Base-by-base conservation (phyloP, 179 eudicot species). In the Heliamphora pulchella region DNA sequence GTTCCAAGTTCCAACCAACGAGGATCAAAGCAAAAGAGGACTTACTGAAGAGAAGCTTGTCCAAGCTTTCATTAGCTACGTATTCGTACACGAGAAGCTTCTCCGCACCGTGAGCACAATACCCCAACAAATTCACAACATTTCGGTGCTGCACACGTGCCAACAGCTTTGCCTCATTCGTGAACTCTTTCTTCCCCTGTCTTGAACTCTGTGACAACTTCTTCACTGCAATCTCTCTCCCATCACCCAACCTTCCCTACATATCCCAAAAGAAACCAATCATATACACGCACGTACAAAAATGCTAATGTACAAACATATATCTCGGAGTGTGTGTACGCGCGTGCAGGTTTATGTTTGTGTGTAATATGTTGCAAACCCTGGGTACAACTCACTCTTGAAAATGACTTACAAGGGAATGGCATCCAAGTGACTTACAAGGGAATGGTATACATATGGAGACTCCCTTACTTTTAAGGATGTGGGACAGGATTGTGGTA, bases 21-120 rank as follows among this genome's bases (percentile, higher is more conserved):
- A 44, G 13, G 14, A 59, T 70, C 14, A 15, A 22, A 76, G 77
- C 50, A 64, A 55, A 73, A 22, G 10, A 83, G 78, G 72, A 87
- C 98, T 91, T 91, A 93, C 98, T 91, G 91, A 93, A 93, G 43
- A 95, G 89, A 85, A 90, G 81, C 89, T 91, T 95, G 89, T 95
- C 98, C 64, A 95, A 90, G 89, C 98, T 93, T 86, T 95, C 94
- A 80, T 90, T 83, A 17, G 66, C 82, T 22, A 95, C 91, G 70
- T 90, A 91, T 85, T 95, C 98, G 51, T 95, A 95, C 10, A 95
- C 98, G 75, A 95, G 94, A 50, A 95, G 90, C 87, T 93, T 95
- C 58, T 93, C 91, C 2, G 57, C 86, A 57, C 86, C 91, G 14
- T 87, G 91, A 13, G 80, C 83, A 78, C 97, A 95, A 75, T 95